Evolutionary conservation across 2,329 filamentous ascomycete species (phyloP), one percentile per base, ranked within the genome.

Genomic region (Furcasterigmium furcatum): DNA sequence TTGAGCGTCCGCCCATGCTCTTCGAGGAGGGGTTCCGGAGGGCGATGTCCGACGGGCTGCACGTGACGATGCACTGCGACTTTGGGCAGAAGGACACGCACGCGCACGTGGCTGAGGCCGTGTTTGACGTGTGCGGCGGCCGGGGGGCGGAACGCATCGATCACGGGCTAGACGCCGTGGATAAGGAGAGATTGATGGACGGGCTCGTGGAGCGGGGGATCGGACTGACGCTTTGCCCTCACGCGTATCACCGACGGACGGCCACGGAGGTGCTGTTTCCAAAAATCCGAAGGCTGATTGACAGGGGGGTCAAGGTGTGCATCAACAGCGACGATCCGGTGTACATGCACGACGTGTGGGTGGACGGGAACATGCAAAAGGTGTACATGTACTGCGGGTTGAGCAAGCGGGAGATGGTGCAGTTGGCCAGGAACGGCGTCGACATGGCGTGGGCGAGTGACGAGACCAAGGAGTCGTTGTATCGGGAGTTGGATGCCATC

Each of bases 241-340:
- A 67, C 50, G 65, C 67, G 9, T 69, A 69, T 48, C 63, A 64
- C 29, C 65, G 68, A n/a, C 60, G 67, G 18, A 69, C 71, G 41
- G 61, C 67, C 20, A 67, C 65, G 2, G 65, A 68, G 2, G 62
- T 68, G 21, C 51, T 70, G 4, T 73, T 75, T 43, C 59, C 69
- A 2, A 72, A 71, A 38, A 67, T 89, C 45, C 70, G 81, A 13
- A 69, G 66, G 45, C 83, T 88, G 53, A 63, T 89, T 20, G 77
- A 86, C 30, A 68, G 68, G 2, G 80, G 82, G 1, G 80, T 89
- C 32, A 74, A 68, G 52, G 88, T 89, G 60, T 85, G 80, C 44
- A 79, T 90, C 58, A 89, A 89, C 62, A 85, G 81, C 51, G 85
- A 89, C 56, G 84, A 88, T 57, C 85, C 84, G 47, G 84, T 83